phyloP scores from a whole-genome alignment of 768 basidiomycete genomes.

The Pulveroboletus sp. region DNA sequence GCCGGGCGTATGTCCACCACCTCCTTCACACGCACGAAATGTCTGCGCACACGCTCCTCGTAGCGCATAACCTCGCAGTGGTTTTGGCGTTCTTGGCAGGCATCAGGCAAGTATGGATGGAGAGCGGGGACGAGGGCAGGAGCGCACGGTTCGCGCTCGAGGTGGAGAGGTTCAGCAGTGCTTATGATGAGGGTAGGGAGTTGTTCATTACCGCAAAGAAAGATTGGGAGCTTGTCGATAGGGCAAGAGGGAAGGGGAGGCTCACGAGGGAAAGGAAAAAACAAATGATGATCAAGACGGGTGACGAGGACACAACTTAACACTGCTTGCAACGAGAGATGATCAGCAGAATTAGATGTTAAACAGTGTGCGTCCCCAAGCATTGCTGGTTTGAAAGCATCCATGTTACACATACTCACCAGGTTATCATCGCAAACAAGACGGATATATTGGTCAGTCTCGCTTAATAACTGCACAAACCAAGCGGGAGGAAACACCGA shows the following conservation, averaged over 20 bases:
- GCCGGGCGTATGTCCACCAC: constrained; percentile 75
- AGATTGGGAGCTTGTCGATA: constrained; percentile 63
- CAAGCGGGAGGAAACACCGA: background rate
- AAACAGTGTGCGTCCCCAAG: background rate
- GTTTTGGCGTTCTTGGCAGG: constrained; percentile 60
- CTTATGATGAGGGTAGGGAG: constrained; percentile 45
- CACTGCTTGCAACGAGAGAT: background rate
- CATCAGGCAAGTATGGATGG: constrained; percentile 39
- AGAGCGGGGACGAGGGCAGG: background rate
- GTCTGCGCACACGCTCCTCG: constrained; percentile 73
- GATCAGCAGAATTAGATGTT: background rate
- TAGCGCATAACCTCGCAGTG: constrained; percentile 70
- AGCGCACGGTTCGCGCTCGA: constrained; percentile 37
- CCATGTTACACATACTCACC: background rate
- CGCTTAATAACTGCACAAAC: background rate
- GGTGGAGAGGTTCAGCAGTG: constrained; percentile 43
- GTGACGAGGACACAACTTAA: background rate
- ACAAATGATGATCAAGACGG: constrained; percentile 3
- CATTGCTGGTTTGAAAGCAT: too few relatives aligned
- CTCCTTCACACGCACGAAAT: constrained; percentile 87
- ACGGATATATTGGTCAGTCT: background rate
- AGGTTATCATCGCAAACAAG: background rate
- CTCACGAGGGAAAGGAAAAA: constrained; percentile 58
- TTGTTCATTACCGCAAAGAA: constrained; percentile 50
- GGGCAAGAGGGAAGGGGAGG: constrained; percentile 71